Evolutionary conservation across 78 protist species (phyloP), one percentile per base, ranked within the genome.

Genomic region (Emiliania huxleyi): DNA sequence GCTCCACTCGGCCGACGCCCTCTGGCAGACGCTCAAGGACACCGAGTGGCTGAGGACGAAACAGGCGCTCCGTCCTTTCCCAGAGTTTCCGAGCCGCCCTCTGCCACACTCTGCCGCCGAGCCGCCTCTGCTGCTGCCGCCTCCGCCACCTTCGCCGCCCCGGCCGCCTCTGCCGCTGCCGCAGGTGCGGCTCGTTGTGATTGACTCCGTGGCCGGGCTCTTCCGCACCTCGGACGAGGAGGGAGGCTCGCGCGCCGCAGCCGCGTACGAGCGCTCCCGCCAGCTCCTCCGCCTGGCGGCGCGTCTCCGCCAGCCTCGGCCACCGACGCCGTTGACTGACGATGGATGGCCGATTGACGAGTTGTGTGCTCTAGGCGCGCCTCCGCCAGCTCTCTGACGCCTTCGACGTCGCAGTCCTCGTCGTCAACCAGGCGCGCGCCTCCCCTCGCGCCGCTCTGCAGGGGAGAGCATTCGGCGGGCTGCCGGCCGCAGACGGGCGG

Each of bases 171-270:
- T 55, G 79, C 29, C 26, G 11, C 18, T 44, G 77, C 35, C 8
- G 22, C 5, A 0, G 11, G 83, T 91, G 37, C 89, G 90, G 15
- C 93, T 91, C n/a, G 25, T 91, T 2, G 93, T 91, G 35, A 22
- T 91, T 62, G 93, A 91, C 93, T 79, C 90, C 11, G 25, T 91
- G 19, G 93, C 69, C n/a, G 93, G 52, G 0, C n/a, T 91, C 21
- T 79, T 33, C 43, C 89, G 93, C 40, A 25, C 12, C 33, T 11
- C 1, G 48, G 52, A 91, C 37, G 35, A 22, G 29, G 0, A 23
- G 3, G 48, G 15, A 2, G 4, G 19, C 12, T 23, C 33, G 12
- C 48, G 22, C 29, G 5, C 69, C 45, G 25, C 25, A 0, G 8
- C 2, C 0, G 18, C 33, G 23, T 79, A 8, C 2, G 42, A 71